A percentile compares a stretch with the other conserved stretches of the same genome.
These are phyloP conservation scores for Starmerella apis DNA, from an alignment of 805 yeast species.

Conservation along the genomic window DNA sequence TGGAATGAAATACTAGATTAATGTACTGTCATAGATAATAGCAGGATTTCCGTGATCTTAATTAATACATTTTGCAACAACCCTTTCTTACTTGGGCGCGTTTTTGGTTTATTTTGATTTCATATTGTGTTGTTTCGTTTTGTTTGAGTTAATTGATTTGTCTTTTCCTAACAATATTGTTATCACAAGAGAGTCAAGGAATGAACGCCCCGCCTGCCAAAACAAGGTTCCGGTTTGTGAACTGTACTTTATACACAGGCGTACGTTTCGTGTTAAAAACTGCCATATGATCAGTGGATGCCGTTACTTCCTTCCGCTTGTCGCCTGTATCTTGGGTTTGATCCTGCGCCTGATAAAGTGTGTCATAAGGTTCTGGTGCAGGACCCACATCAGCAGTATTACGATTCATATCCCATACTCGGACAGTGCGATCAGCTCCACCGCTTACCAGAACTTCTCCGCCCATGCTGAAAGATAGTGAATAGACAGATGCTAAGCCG, in stretches of 20 bases:
- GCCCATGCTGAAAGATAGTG: conserved; percentile 73
- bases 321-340: conserved; percentile 21
- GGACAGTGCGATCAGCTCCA: conserved; percentile 82
- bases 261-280: conserved; percentile 89
- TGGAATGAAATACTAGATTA: too few relatives aligned
- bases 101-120: too few relatives aligned
- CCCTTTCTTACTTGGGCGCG: too few relatives aligned
- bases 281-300: conserved; percentile 82
- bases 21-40: background rate
- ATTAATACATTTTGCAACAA: too few relatives aligned
- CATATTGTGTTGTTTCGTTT: too few relatives aligned
- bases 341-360: conserved; percentile 25
- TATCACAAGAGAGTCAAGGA: too few relatives aligned
- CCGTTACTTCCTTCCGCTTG: conserved; percentile 54
- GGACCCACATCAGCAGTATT: conserved; percentile 75
- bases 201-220: conserved; percentile 84
- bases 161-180: too few relatives aligned
- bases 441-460: conserved; percentile 85
- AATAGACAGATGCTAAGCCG: conserved; percentile 75
- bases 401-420: conserved; percentile 91
- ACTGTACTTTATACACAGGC: conserved; percentile 85
- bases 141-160: too few relatives aligned
- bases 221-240: conserved; percentile 82
- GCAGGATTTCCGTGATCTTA: too few relatives aligned
- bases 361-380: conserved; percentile 58